Evolutionary conservation across 345 rosid species (phyloP).

Genomic region (Combretum micranthum): DNA sequence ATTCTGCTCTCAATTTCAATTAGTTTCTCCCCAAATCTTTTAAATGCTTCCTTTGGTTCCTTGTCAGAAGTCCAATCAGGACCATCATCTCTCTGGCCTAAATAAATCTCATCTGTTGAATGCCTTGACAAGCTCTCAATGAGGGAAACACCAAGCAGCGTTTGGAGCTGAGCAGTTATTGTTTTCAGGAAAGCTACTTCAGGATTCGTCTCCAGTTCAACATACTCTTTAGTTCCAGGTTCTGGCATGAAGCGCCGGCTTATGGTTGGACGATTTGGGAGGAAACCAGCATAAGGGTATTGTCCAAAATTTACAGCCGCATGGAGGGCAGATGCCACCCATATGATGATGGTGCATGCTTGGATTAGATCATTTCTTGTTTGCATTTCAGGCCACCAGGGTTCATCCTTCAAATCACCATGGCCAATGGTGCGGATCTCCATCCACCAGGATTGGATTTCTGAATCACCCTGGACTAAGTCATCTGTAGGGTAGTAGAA

Average conservation of each 20-base stretch:
- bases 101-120: conserved; percentile 74
- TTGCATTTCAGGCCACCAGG: conserved; percentile 80
- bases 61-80: conserved; percentile 66
- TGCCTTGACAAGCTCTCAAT: conserved; percentile 81
- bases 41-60: conserved; percentile 58
- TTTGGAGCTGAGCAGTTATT: conserved; percentile 84
- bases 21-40: conserved; percentile 46
- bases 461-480: conserved; percentile 47
- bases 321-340: conserved; percentile 93
- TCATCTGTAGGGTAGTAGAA: conserved; percentile 60
- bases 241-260: conserved; percentile 96
- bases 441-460: conserved; percentile 87
- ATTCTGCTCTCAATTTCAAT: conserved; percentile 54
- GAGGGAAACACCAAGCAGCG: conserved; percentile 77
- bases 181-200: conserved; percentile 67
- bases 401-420: conserved; percentile 61
- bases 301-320: conserved; percentile 97
- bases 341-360: conserved; percentile 70
- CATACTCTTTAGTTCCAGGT: conserved; percentile 62
- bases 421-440: conserved; percentile 69
- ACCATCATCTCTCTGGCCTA: conserved; percentile 67
- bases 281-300: conserved; percentile 92
- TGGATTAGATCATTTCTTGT: conserved; percentile 47
- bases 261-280: conserved; percentile 81
- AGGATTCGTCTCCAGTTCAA: conserved; percentile 43